These are phyloP conservation scores for Diaporthe citriasiana DNA, from an alignment of 2,329 filamentous ascomycete genomes.

Conservation along the genomic window DNA sequence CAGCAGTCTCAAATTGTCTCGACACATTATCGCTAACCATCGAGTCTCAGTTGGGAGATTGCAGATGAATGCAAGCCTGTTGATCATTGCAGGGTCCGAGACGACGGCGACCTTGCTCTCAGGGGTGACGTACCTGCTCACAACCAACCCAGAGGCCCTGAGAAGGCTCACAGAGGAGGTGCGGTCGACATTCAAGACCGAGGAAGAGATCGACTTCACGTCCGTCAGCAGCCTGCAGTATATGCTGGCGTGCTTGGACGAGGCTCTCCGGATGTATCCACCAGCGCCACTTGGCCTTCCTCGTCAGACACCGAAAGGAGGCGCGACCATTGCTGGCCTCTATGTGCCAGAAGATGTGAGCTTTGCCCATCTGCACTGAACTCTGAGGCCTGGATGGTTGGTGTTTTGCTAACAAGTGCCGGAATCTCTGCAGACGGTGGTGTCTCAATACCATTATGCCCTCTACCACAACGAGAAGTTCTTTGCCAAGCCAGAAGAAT, in stretches of 20 bases:
- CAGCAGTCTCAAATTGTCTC: neutral
- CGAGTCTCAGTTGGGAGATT: neutral
- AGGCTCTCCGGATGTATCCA: conserved; percentile 56
- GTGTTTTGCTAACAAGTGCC: neutral
- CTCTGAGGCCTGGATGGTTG: neutral
- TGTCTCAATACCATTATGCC: conserved; percentile 51
- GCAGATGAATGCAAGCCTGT: conserved; percentile 4
- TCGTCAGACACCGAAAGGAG: conserved; percentile 37
- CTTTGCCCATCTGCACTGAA: neutral
- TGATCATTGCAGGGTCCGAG: conserved; percentile 41
- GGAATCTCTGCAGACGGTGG: conserved; percentile 46
- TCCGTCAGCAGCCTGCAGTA: conserved; percentile 50
- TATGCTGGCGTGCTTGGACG: conserved; percentile 54
- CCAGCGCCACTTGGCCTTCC: conserved; percentile 40
- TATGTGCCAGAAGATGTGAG: conserved; percentile 40
- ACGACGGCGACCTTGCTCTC: conserved; percentile 43
- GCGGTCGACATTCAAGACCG: conserved; percentile 49
- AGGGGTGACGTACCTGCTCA: conserved; percentile 42
- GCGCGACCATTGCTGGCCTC: conserved; percentile 36
- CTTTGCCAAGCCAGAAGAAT: conserved; percentile 51
- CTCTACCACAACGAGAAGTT: conserved; percentile 49
- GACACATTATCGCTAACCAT: neutral
- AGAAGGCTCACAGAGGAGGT: conserved; percentile 53
- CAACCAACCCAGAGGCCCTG: conserved; percentile 46
- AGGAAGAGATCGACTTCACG: conserved; percentile 52